Evolutionary conservation across 2,329 filamentous ascomycete species (phyloP).

Genomic region (Rhytidhysteron rufulum): DNA sequence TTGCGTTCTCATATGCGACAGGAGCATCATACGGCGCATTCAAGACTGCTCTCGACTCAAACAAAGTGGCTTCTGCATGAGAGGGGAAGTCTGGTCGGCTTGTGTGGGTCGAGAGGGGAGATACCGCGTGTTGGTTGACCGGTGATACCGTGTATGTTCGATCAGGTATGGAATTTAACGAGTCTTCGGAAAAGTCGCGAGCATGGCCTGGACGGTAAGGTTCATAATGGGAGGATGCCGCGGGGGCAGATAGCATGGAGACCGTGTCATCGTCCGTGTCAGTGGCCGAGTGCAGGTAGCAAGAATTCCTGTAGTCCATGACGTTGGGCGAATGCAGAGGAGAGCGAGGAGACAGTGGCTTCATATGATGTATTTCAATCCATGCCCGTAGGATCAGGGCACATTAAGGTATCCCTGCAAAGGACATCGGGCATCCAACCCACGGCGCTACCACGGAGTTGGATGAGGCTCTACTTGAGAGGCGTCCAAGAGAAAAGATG

Average conservation of each 20-base stretch:
- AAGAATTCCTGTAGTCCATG: slow-evolving; percentile 11
- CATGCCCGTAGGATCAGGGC: slow-evolving; percentile 3
- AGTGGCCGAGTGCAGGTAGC: slow-evolving; percentile 3
- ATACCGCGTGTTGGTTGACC: slow-evolving; percentile 3
- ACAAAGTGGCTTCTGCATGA: slow-evolving; percentile 5
- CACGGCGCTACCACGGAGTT: not conserved
- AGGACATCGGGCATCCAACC: not conserved
- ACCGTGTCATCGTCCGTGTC: slow-evolving; percentile 6
- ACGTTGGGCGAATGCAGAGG: not conserved
- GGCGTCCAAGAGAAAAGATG: no score
- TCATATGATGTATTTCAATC: slow-evolving; percentile 3
- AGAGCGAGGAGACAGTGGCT: not conserved
- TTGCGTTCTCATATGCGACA: slow-evolving; percentile 7
- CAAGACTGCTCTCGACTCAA: slow-evolving; percentile 9
- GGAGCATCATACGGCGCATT: slow-evolving; percentile 8
- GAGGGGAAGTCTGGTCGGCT: not conserved
- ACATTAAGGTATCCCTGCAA: slow-evolving; percentile 1
- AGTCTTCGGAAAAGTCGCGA: slow-evolving; percentile 4
- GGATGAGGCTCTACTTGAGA: no score
- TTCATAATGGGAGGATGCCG: slow-evolving; percentile 5
- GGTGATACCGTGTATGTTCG: slow-evolving; percentile 6
- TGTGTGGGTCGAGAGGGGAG: slow-evolving; percentile 4
- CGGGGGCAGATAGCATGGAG: slow-evolving; percentile 8
- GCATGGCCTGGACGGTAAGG: slow-evolving; percentile 5
- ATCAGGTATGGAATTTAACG: not conserved